A percentile compares a stretch with the other conserved stretches of the same genome.
These are phyloP conservation scores for Sugiyamaella neomexicana DNA, from an alignment of 1,139 yeast genomes.

Conservation along the genomic window DNA sequence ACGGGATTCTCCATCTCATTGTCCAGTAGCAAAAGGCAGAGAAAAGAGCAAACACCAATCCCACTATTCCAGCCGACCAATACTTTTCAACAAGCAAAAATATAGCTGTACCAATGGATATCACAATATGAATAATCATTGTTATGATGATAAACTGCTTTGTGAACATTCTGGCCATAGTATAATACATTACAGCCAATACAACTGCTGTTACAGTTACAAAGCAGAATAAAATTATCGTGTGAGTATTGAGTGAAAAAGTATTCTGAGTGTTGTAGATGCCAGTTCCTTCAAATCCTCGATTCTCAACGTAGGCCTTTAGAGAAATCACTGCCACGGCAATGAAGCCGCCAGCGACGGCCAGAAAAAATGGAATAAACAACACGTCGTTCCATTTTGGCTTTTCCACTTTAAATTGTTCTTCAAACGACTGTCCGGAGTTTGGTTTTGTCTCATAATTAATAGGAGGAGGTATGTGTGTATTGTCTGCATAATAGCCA, in stretches of 20 bases:
- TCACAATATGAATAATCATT: slow-evolving; percentile 61
- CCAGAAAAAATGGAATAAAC: slow-evolving; percentile 57
- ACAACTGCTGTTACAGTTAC: slow-evolving; percentile 62
- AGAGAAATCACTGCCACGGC: slow-evolving; percentile 71
- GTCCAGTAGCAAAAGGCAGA: slow-evolving; percentile 75
- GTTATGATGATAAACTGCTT: slow-evolving; percentile 68
- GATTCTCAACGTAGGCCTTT: slow-evolving; percentile 58
- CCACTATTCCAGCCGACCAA: slow-evolving; percentile 79
- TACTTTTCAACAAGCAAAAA: slow-evolving; percentile 59
- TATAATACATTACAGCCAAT: slow-evolving; percentile 56
- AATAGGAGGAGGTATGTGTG: slow-evolving; percentile 28
- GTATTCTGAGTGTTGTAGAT: slow-evolving; percentile 56
- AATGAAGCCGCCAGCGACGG: slow-evolving; percentile 65
- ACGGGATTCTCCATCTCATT: slow-evolving; percentile 65
- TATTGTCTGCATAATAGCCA: slow-evolving; percentile 17
- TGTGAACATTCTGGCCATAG: slow-evolving; percentile 65
- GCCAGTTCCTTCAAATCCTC: slow-evolving; percentile 60
- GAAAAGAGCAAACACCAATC: slow-evolving; percentile 51
- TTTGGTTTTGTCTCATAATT: slow-evolving; percentile 33
- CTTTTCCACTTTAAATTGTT: slow-evolving; percentile 64
- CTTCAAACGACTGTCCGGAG: slow-evolving; percentile 55
- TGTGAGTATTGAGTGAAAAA: slow-evolving; percentile 70
- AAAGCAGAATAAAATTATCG: slow-evolving; percentile 69
- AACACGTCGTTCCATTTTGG: slow-evolving; percentile 64
- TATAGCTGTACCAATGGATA: slow-evolving; percentile 75